Base-by-base conservation (phyloP, 148 eudicot species). In the Rhododendron molle region DNA sequence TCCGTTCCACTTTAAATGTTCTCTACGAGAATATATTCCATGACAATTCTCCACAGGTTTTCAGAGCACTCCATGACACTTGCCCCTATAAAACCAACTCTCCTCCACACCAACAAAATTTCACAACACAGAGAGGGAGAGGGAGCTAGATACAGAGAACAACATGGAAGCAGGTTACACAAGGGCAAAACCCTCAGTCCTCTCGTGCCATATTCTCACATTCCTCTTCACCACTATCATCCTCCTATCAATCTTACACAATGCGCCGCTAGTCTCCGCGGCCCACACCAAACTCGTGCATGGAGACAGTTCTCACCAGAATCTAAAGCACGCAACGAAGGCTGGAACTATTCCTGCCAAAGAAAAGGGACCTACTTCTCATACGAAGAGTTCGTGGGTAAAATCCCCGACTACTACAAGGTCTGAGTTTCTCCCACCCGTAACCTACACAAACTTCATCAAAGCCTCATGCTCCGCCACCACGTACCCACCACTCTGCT, bases 401-500 rank as follows among this genome's bases (percentile, higher is more conserved):
- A 50, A 50, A 50, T 28, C 69, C 21, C 44, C 44, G 44, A 40
- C 44, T 40, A 0, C 7, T 40, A 40, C 44, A 40, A 40, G 44
- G 7, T 5, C 44, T 40, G 7, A 40, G 44, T 40, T 40, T 5
- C 44, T 40, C 44, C 44, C 72, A 7, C n/a, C 86, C 5, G 36
- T 54, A 52, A 15, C 82, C 88, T 73, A 81, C 89, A 86, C 44
- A 76, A 46, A 62, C 10, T 91, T 86, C 86, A 71, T 91, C 49
- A 84, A 47, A 23, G 69, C 85, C 3, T 85, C 91, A n/a, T 93
- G 96, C 82, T 86, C 83, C 58, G 23, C 87, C 76, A 89, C 94
- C 34, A 91, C 90, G 0, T 91, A 93, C 89, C 92, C 94, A 1
- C 1, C 89, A 9, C 90, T 91, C 12, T 93, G 96, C 88, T 77